Conservation (phyloP, 257 asterid genomes). For the Capsicum rhomboideum region DNA sequence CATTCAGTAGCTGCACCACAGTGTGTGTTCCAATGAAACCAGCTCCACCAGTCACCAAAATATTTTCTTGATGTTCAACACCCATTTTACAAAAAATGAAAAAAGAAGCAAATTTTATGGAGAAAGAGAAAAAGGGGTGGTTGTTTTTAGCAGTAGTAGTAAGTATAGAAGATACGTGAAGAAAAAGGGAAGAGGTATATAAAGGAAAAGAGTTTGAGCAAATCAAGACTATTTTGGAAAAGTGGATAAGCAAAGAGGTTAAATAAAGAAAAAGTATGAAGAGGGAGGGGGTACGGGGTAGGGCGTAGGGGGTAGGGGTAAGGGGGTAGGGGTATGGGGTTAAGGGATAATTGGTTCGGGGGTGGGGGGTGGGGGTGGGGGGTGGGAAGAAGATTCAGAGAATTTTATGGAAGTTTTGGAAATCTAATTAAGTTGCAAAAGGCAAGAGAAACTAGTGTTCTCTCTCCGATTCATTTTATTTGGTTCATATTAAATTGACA, state of each 20-base stretch:
- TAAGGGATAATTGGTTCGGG: too few species aligned
- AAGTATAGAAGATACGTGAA: not conserved
- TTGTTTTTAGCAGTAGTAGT: not conserved
- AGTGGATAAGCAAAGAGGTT: not conserved
- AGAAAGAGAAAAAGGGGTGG: not conserved
- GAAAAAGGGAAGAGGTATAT: not conserved
- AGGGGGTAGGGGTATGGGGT: too few species aligned
- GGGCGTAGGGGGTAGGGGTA: too few species aligned
- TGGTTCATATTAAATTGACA: too few species aligned
- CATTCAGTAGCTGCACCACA: conserved; percentile 63
- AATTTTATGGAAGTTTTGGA: not conserved
- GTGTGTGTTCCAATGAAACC: conserved; percentile 97
- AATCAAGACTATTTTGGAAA: not conserved
- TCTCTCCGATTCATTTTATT: too few species aligned
- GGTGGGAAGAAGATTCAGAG: not conserved
- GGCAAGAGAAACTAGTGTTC: too few species aligned
- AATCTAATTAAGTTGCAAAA: too few species aligned
- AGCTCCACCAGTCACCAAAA: conserved; percentile 94
- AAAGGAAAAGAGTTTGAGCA: not conserved
- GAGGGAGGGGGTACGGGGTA: not conserved
- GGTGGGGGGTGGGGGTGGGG: too few species aligned
- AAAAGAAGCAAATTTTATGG: not conserved
- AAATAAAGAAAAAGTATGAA: not conserved
- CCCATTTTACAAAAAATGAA: not conserved
- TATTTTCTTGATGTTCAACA: conserved; percentile 10